Percentiles rank a stretch among this genome's conserved stretches.
Conservation (phyloP, 805 yeast genomes). For the Wickerhamiella kurtzmanii region DNA sequence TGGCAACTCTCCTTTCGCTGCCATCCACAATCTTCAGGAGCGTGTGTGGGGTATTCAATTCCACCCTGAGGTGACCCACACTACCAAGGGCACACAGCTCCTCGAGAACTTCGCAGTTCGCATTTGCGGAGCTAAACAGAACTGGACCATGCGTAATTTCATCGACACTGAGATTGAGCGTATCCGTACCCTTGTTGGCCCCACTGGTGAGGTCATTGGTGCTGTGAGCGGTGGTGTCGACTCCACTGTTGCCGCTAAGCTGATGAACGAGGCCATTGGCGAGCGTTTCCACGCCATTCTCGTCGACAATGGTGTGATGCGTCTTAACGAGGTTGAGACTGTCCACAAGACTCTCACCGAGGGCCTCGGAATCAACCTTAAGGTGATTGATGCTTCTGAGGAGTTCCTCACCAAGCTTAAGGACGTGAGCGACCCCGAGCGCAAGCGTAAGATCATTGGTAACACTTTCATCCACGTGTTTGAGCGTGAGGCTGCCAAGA, state of each 20-base stretch:
- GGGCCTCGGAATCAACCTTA: constrained; percentile 88
- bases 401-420: constrained; percentile 73
- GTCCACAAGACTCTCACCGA: constrained; percentile 83
- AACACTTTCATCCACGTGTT: constrained; percentile 94
- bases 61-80: constrained; percentile 98
- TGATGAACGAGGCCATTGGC: constrained; percentile 97
- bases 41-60: constrained; percentile 89
- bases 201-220: constrained; percentile 96
- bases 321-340: constrained; percentile 78
- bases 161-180: constrained; percentile 92
- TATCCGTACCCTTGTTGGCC: constrained; percentile 84
- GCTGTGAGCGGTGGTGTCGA: constrained; percentile 99
- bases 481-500: constrained; percentile 87
- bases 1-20: constrained; percentile 91
- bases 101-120: constrained; percentile 86
- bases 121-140: constrained; percentile 74
- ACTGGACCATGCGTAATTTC: constrained; percentile 98
- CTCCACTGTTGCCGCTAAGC: constrained; percentile 96
- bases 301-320: constrained; percentile 96
- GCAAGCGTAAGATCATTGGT: constrained; percentile 97
- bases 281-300: constrained; percentile 96
- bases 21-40: constrained; percentile 63
- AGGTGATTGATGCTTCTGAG: constrained; percentile 88
- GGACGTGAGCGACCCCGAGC: constrained; percentile 97
- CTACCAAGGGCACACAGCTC: constrained; percentile 75